Evolutionary conservation across 2,329 filamentous ascomycete species (phyloP), one percentile per base, ranked within the genome.

Genomic region (Nemania sp.): DNA sequence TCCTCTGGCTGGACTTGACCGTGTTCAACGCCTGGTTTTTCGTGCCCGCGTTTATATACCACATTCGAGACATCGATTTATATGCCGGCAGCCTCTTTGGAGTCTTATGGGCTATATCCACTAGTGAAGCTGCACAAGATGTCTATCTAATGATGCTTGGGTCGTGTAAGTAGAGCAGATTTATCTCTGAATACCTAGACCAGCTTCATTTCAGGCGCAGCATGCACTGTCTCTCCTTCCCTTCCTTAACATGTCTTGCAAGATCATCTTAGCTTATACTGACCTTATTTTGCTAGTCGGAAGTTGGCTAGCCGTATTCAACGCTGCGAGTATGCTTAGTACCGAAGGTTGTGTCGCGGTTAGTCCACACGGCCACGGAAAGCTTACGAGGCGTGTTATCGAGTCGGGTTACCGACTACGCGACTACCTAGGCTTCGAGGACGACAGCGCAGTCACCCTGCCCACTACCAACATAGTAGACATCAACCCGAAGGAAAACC

Each of bases 21-120:
- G 27, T 72, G 20, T 73, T 75, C 61, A 73, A 76, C 52, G 35
- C 67, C 11, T 74, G 70, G 68, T 74, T 74, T 57, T 64, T 76
- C 45, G 32, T 74, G 41, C 74, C 73, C 8, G 59, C 73, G 13
- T 64, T 75, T 22, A 26, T 67, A n/a, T 53, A 45, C 1, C 73
- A 74, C 32, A 15, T 69, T 4, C 41, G 24, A 32, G 65, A 68
- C 20, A 45, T 72, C 15, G 47, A 66, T 10, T 18, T 71, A 35
- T 51, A 59, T 11, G 38, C 20, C 18, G 60, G 63, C 45, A 24
- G 6, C n/a, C 2, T 27, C 5, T 18, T 32, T 13, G 51, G 18
- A 10, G 24, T 67, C 6, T 2, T 71, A 7, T 43, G 55, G 24
- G 53, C 29, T 29, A n/a, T 70, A 20, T 35, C 72, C n/a, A 58